phyloP scores from a whole-genome alignment of 176 grass and related monocot species.

The Triticum urartu region DNA sequence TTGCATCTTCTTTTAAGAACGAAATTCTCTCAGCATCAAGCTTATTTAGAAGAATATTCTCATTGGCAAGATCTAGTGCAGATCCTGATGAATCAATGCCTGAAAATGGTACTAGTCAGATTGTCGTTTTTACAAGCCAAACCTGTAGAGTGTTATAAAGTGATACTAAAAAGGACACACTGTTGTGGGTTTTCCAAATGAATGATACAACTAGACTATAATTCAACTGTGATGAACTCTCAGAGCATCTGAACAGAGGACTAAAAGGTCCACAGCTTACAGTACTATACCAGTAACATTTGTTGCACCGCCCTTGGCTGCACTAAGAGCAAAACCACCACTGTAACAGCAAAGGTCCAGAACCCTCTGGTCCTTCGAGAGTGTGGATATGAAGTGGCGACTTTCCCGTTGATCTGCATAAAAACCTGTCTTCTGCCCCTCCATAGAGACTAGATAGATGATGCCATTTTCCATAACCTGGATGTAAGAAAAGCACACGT shows the following conservation, averaged over 20 bases:
- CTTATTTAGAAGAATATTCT: conserved; percentile 83
- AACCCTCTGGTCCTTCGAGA: conserved; percentile 65
- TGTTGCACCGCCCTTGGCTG: conserved; percentile 64
- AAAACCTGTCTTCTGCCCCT: conserved; percentile 97
- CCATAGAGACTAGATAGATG: conserved; percentile 72
- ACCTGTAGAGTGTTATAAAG: conserved; percentile 9
- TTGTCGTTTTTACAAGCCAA: not conserved
- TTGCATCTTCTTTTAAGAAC: conserved; percentile 85
- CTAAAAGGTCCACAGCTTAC: conserved; percentile 40
- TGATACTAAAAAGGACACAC: not conserved
- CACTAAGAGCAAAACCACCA: conserved; percentile 84
- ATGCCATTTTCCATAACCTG: conserved; percentile 90
- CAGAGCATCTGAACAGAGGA: conserved; percentile 19
- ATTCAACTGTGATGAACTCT: not conserved
- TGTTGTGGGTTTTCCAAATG: conserved; percentile 12
- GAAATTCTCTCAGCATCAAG: conserved; percentile 52
- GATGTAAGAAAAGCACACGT: not conserved
- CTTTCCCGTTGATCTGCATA: conserved; percentile 95
- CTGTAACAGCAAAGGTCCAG: conserved; percentile 94
- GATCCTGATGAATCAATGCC: conserved; percentile 87
- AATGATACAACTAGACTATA: conserved; percentile 6
- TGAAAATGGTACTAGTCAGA: conserved; percentile 46
- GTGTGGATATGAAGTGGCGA: conserved; percentile 65
- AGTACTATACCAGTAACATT: conserved; percentile 86
- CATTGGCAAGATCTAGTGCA: conserved; percentile 82